phyloP scores from a whole-genome alignment of 768 basidiomycete genomes.

The Termitomyces sp. region DNA sequence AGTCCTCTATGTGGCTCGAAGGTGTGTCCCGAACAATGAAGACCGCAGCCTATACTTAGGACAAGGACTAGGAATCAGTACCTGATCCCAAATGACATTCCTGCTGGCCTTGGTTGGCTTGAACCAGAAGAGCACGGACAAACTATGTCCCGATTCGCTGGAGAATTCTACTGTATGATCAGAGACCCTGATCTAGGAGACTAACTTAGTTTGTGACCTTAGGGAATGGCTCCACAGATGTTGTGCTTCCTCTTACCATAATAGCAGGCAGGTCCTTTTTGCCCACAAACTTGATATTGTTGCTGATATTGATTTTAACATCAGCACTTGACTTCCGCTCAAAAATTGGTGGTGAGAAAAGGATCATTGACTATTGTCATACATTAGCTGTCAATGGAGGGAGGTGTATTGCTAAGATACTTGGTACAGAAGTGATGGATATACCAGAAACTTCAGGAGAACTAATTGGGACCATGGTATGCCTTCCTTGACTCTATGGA shows the following conservation, averaged over 20 bases:
- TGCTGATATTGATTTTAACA: neutral
- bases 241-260: neutral
- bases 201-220: too few species aligned
- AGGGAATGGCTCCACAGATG: slow-evolving; percentile 1
- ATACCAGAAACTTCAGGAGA: slow-evolving; percentile 28
- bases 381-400: slow-evolving; percentile 65
- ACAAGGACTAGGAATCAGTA: neutral
- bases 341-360: slow-evolving; percentile 69
- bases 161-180: neutral
- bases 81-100: neutral
- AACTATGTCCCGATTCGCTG: slow-evolving; percentile 43
- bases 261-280: neutral
- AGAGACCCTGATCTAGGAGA: neutral
- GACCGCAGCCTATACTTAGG: neutral
- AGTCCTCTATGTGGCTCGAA: slow-evolving; percentile 34
- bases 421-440: slow-evolving; percentile 63
- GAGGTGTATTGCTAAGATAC: slow-evolving; percentile 44
- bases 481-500: neutral
- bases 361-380: slow-evolving; percentile 68
- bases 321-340: slow-evolving; percentile 67
- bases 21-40: slow-evolving; percentile 10
- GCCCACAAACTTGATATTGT: neutral
- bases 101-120: slow-evolving; percentile 44
- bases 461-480: slow-evolving; percentile 68
- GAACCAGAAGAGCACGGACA: slow-evolving; percentile 47